Evolutionary conservation across 1,139 yeast genomes (phyloP).

Genomic region (Suhomyces ambrosiae): DNA sequence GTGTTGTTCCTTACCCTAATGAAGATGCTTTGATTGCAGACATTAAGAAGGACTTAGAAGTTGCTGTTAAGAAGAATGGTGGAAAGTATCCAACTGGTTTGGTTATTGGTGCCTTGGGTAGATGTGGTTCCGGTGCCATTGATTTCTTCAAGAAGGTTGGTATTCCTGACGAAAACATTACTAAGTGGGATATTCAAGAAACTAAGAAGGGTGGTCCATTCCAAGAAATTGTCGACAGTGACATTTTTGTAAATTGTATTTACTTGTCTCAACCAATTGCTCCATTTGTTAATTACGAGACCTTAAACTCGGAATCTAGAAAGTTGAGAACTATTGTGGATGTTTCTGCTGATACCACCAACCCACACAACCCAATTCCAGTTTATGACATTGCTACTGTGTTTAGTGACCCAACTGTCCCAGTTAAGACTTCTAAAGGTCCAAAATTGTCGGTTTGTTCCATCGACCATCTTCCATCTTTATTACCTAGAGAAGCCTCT

Average conservation of each 20-base stretch:
- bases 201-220: slow-evolving; percentile 98
- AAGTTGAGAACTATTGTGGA: slow-evolving; percentile 89
- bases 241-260: slow-evolving; percentile 92
- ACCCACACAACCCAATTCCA: slow-evolving; percentile 97
- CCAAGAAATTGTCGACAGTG: slow-evolving; percentile 83
- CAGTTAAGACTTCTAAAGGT: slow-evolving; percentile 74
- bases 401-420: slow-evolving; percentile 86
- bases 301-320: slow-evolving; percentile 66
- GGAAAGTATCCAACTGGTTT: slow-evolving; percentile 76
- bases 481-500: slow-evolving; percentile 95
- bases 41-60: slow-evolving; percentile 61
- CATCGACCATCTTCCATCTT: slow-evolving; percentile 95
- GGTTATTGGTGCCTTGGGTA: slow-evolving; percentile 95
- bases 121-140: slow-evolving; percentile 99
- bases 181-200: slow-evolving; percentile 96
- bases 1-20: slow-evolving; percentile 79
- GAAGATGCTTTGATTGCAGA: slow-evolving; percentile 73
- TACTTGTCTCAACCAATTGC: slow-evolving; percentile 92
- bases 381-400: slow-evolving; percentile 88
- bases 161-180: slow-evolving; percentile 77
- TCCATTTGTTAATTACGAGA: slow-evolving; percentile 76
- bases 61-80: slow-evolving; percentile 61
- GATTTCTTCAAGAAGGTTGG: slow-evolving; percentile 83
- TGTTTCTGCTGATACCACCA: slow-evolving; percentile 97
- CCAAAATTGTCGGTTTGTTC: slow-evolving; percentile 89